Percentiles rank a stretch among this genome's conserved stretches.
Conservation (phyloP, 179 eudicot genomes). For the Silene vulgaris region DNA sequence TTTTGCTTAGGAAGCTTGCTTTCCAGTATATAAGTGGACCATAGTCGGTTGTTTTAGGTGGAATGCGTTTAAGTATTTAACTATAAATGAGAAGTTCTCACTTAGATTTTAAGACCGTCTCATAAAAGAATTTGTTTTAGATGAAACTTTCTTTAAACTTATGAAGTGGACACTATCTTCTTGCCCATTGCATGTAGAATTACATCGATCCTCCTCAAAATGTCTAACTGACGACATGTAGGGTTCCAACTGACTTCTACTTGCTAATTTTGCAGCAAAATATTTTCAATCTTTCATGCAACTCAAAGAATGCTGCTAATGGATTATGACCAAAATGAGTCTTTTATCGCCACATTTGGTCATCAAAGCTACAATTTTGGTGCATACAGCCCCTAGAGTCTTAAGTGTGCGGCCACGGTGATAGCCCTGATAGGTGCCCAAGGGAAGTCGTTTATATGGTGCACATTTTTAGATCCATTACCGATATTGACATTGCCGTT, state of each 20-base stretch:
- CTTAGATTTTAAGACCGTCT: too few relatives aligned
- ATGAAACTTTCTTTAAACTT: background rate
- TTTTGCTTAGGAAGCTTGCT: background rate
- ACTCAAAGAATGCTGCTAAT: constrained; percentile 12
- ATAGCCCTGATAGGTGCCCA: constrained; percentile 15
- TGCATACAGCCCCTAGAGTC: background rate
- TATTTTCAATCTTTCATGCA: background rate
- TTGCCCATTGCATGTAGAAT: background rate
- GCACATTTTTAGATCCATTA: constrained; percentile 18
- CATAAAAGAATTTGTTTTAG: background rate
- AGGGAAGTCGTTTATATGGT: constrained; percentile 12
- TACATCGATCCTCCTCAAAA: too few relatives aligned
- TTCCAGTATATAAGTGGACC: background rate
- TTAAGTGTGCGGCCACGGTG: constrained; percentile 8
- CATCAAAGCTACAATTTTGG: constrained; percentile 18
- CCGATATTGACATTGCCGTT: constrained; percentile 14
- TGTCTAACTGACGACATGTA: background rate
- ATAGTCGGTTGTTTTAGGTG: background rate
- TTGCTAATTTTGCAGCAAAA: constrained; percentile 15
- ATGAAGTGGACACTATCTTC: background rate
- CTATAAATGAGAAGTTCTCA: too few relatives aligned
- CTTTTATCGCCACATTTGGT: constrained; percentile 15
- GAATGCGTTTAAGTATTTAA: too few relatives aligned
- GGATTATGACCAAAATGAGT: background rate
- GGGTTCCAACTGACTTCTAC: background rate